Base-by-base conservation (phyloP, 805 yeast genomes). In the Wickerhamomyces strasburgensis region DNA sequence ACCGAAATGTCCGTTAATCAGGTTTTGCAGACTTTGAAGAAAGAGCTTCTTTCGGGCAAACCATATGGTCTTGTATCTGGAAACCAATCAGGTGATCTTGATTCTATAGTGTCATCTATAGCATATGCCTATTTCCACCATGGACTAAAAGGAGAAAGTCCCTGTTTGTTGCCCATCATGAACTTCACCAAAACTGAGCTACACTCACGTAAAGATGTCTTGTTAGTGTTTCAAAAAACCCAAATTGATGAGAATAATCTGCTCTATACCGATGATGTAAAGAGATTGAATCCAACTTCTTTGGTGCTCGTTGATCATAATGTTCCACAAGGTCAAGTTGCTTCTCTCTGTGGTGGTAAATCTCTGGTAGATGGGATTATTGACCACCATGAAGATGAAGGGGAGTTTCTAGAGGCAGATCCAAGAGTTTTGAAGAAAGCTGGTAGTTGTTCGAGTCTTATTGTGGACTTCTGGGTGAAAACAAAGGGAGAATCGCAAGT, bases 351-450 rank as follows among this genome's bases (percentile, higher is more conserved):
- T 5, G 14, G 14, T 2, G 14, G 8, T 2, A 15, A 23, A 16
- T 8, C 19, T n/a, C 21, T 14, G 2, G 77, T 83, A 0, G 58
- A 60, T 1, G 80, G 79, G 0, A 75, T 93, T 6, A 74, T 93
- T 18, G 98, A 90, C 56, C 98, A 90, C 56, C 98, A 90, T 56
- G 82, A 70, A 14, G 96, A 89, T 50, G 83, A 80, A 44, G 62
- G 62, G 0, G 57, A 61, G 7, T 75, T 66, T 46, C 26, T 46
- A 14, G 64, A 73, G 30, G 78, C 78, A 0, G 51, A 55, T 1
- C 96, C 96, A 0, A 61, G 93, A 37, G 60, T 82, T 3, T 67
- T 89, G 31, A 58, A 63, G 30, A 61, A 67, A 3, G 62, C 75
- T 32, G 98, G 97, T 0, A 84, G 96, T 42, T 88, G 96, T 57